Conservation (phyloP, 169 alveolate genomes). For the Plasmodium chabaudi region DNA sequence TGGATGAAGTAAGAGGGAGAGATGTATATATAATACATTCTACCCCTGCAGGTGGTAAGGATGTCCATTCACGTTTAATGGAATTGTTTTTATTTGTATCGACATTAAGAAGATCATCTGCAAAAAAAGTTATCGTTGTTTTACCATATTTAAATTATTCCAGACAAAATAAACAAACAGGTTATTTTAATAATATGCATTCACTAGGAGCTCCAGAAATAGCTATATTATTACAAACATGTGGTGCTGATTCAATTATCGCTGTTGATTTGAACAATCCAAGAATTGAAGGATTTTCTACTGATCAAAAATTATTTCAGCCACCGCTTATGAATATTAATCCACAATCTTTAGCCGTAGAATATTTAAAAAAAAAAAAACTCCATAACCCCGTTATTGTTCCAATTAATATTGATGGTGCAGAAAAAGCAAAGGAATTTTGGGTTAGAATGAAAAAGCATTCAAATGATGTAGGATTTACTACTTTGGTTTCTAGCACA, state of each 20-base stretch:
- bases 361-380: slow-evolving; percentile 79
- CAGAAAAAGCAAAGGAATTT: slow-evolving; percentile 83
- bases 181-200: slow-evolving; percentile 53
- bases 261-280: slow-evolving; percentile 87
- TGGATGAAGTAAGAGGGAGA: slow-evolving; percentile 91
- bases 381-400: slow-evolving; percentile 83
- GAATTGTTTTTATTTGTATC: slow-evolving; percentile 78
- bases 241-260: slow-evolving; percentile 87
- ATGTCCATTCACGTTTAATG: slow-evolving; percentile 79
- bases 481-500: slow-evolving; percentile 77
- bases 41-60: slow-evolving; percentile 88
- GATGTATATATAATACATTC: slow-evolving; percentile 89
- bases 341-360: slow-evolving; percentile 83
- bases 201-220: slow-evolving; percentile 70
- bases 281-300: slow-evolving; percentile 83
- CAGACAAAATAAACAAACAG: slow-evolving; percentile 80
- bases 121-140: slow-evolving; percentile 90
- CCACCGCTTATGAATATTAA: slow-evolving; percentile 83
- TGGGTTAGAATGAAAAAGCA: slow-evolving; percentile 79
- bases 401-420: slow-evolving; percentile 89
- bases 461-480: slow-evolving; percentile 79
- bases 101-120: slow-evolving; percentile 91
- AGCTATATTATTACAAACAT: slow-evolving; percentile 78
- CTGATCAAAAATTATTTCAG: slow-evolving; percentile 68
- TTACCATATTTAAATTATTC: slow-evolving; percentile 93